Evolutionary conservation across 768 basidiomycete species (phyloP).

Genomic region (Agaricus sinodeliciosus): DNA sequence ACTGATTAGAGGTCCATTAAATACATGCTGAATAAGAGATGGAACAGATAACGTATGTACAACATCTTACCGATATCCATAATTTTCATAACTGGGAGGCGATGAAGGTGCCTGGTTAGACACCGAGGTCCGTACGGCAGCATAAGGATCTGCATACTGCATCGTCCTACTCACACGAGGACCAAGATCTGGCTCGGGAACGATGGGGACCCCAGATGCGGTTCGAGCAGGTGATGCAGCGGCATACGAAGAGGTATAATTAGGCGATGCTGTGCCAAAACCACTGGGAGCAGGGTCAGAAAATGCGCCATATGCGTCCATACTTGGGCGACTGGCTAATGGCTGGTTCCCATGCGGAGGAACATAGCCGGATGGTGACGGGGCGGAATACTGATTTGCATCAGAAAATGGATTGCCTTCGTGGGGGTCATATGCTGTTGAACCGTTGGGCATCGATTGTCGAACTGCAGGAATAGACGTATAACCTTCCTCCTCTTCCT

Average conservation of each 20-base stretch:
- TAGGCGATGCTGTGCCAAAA: conserved; percentile 41
- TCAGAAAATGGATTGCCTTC: conserved; percentile 46
- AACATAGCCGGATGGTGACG: conserved; percentile 21
- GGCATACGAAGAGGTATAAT: conserved; percentile 15
- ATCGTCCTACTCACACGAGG: conserved; percentile 80
- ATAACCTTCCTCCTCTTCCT: conserved; percentile 52
- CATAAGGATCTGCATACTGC: conserved; percentile 90
- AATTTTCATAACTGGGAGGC: conserved; percentile 47
- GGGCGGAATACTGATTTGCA: conserved; percentile 32
- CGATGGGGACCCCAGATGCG: conserved; percentile 24
- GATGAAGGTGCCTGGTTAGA: conserved; percentile 23
- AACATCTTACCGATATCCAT: conserved; percentile 38
- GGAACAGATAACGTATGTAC: conserved; percentile 2
- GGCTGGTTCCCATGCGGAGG: conserved; percentile 22
- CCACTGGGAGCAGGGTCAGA: conserved; percentile 81
- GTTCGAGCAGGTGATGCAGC: conserved; percentile 22
- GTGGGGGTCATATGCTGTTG: conserved; percentile 18
- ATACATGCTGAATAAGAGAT: conserved; percentile 1
- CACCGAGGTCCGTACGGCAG: conserved; percentile 65
- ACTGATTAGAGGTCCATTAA: neutral
- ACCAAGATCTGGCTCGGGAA: conserved; percentile 37
- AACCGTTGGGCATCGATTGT: conserved; percentile 17
- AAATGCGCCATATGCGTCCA: conserved; percentile 90
- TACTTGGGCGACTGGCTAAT: conserved; percentile 50
- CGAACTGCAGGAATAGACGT: conserved; percentile 38